Conservation (phyloP, 768 basidiomycete genomes). For the Psilocybe azurescens region DNA sequence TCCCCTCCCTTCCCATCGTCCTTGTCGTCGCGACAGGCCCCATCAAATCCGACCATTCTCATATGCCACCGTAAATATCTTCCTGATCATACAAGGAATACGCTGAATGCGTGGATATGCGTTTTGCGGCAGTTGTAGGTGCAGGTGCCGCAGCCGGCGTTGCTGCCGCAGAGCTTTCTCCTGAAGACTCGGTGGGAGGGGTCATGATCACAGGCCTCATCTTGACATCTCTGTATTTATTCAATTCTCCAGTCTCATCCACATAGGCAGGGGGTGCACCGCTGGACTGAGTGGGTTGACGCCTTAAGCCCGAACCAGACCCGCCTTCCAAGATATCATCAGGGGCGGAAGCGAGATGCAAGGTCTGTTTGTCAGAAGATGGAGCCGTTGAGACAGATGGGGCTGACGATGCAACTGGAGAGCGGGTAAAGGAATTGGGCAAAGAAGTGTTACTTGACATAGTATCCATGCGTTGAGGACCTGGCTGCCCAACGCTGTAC, state of each 20-base stretch:
- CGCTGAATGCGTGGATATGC: conserved; percentile 15
- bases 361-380: conserved; percentile 5
- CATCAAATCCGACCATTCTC: neutral
- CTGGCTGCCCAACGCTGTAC: neutral
- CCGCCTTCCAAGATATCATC: neutral
- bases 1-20: neutral
- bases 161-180: conserved; percentile 1
- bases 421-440: conserved; percentile 18
- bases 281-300: conserved; percentile 21
- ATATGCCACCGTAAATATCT: conserved; percentile 32
- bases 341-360: conserved; percentile 7
- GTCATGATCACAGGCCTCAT: conserved; percentile 14
- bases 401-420: conserved; percentile 10
- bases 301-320: conserved; percentile 9
- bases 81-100: conserved; percentile 26
- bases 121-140: conserved; percentile 5
- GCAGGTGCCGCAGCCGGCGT: neutral
- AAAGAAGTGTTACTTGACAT: neutral
- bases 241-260: conserved; percentile 22
- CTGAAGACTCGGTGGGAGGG: conserved; percentile 2
- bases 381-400: conserved; percentile 7
- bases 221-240: conserved; percentile 27
- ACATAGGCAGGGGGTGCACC: conserved; percentile 32
- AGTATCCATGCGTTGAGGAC: conserved; percentile 11
- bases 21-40: neutral